Base-by-base conservation (phyloP, 129 eudicot genomes). In the Flaveria trinervia region DNA sequence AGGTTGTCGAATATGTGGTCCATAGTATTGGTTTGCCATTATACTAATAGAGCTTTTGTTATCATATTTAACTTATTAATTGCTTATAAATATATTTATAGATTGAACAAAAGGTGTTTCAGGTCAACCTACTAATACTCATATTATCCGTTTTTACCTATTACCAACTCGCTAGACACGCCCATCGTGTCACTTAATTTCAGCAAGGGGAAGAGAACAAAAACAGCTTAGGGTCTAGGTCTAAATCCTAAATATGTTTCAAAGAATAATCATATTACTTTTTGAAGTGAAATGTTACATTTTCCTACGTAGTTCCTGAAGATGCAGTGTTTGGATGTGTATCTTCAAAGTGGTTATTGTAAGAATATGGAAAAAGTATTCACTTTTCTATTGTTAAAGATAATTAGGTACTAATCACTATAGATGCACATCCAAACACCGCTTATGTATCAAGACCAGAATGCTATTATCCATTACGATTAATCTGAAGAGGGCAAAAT, bases 311-410 rank as follows among this genome's bases (percentile, higher is more conserved):
- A 69, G 2, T 69, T 45, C 20, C 46, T 46, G 23, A 22, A 25
- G 45, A 9, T 17, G 73, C 13, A 4, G 7, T 20, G 16, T 46
- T 23, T 16, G 36, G 57, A 48, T 49, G 61, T 16, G 39, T 8
- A 14, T 12, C 15, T 49, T 70, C 44, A 49, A 49, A 49, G 23
- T 6, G 59, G 15, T 48, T 49, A 70, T 48, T 16, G 23, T 10
- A 20, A 25, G 45, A 56, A 48, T 65, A 4, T 17, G 73, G 25
- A 70, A 2, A 25, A 65, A 55, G 2, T 13, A 11, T 20, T 44
- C 86, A 13, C 93, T 93, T 83, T 73, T 11, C 65, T 1, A 22
- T 57, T 14, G 15, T 23, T 20, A 52, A 16, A 3, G 9, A 14
- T 17, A n/a, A n/a, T 16, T 52, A 52, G 60, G 23, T 17, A 39